Evolutionary conservation across 2,329 filamentous ascomycete genomes (phyloP), one percentile per base, ranked within the genome.

Genomic region (Lojkania enalia): DNA sequence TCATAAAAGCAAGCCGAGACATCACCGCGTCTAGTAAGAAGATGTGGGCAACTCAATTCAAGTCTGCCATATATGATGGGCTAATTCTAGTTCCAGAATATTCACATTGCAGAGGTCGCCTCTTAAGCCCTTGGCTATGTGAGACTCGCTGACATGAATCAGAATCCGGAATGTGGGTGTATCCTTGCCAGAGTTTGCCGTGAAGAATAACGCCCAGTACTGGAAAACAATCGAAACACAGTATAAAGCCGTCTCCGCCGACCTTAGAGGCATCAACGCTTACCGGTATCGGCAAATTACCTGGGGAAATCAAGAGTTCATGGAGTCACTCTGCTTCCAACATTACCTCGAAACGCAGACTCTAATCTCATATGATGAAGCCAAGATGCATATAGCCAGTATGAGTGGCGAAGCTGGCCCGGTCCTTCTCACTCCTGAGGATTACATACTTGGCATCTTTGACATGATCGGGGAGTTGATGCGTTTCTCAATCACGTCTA

Each of bases 391-490:
- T 39, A 52, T 75, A 36, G 60, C 65, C 20, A 46, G 60, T 3
- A 56, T 77, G 49, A 66, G 70, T 38, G 56, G 58, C 9, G 62
- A 69, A 5, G 68, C 63, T 2, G 67, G 72, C 0, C 77, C 76
- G 1, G 78, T 96, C 2, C 60, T 76, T 0, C 75, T 96, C 15
- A 89, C 87, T 1, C 78, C 84, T 19, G 83, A 92, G 43, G 94
- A 99, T 70, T 97, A 96, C 66, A 73, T 96, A 46, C 85, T 94
- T 51, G 94, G 92, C 6, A 73, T 99, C 2, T 96, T 96, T 63
- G 94, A 99, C 69, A 81, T 97, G 57, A 91, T 91, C 1, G 94
- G 94, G 29, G 94, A 99, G 74, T 78, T 97, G 76, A 99, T 99
- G 94, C 82, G 91, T 20, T 97, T 96, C 71, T 90, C 90, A 0